Conservation (phyloP, 108 stramenopile genomes). For the Asterionellopsis glacialis region DNA sequence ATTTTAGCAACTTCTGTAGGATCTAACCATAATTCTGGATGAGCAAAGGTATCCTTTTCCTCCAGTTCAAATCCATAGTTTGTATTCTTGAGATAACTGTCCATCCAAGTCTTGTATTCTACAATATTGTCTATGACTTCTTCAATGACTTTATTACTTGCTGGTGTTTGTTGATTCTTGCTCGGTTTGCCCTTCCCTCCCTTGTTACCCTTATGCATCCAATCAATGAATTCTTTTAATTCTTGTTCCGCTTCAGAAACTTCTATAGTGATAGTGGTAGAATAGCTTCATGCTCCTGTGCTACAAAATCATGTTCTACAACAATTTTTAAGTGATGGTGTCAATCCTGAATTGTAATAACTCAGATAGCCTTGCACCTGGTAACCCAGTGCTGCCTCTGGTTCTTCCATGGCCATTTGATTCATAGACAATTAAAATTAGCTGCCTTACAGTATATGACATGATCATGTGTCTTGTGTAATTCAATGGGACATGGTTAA, state of each 20-base stretch:
- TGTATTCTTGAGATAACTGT: slow-evolving; percentile 50
- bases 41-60: slow-evolving; percentile 41
- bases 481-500: slow-evolving; percentile 88
- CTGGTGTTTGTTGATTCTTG: slow-evolving; percentile 17
- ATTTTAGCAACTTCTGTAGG: slow-evolving; percentile 45
- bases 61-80: slow-evolving; percentile 46
- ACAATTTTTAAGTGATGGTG: slow-evolving; percentile 82
- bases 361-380: slow-evolving; percentile 51
- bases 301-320: slow-evolving; percentile 74
- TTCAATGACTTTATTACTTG: slow-evolving; percentile 57
- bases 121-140: slow-evolving; percentile 79
- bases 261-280: slow-evolving; percentile 58
- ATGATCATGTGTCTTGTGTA: slow-evolving; percentile 91
- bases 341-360: slow-evolving; percentile 83
- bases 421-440: slow-evolving; percentile 90
- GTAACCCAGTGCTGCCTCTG: slow-evolving; percentile 53
- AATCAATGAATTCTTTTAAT: slow-evolving; percentile 55
- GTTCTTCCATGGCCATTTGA: slow-evolving; percentile 79
- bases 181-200: no score
- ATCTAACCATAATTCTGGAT: slow-evolving; percentile 80
- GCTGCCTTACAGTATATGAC: slow-evolving; percentile 84
- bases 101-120: slow-evolving; percentile 87
- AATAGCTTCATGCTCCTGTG: slow-evolving; percentile 53
- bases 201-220: slow-evolving; percentile 18
- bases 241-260: slow-evolving; percentile 65